Evolutionary conservation across 2,329 filamentous ascomycete species (phyloP), one percentile per base, ranked within the genome.

Genomic region (Calonectria pteridis): DNA sequence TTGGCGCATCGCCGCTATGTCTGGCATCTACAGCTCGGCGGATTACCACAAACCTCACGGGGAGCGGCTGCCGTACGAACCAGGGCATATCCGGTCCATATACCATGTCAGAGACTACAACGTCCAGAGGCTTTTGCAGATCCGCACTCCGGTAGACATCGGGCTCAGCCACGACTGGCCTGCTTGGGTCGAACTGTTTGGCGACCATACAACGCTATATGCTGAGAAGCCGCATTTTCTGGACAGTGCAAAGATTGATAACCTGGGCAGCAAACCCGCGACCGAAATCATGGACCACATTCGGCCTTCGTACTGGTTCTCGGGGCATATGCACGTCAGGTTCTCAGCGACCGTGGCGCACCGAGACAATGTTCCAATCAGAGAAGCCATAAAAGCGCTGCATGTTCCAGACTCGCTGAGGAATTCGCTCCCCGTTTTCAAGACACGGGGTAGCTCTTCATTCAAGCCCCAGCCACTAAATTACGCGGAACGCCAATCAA

Each of bases 161-260:
- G 95, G 95, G 4, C 85, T 98, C 67, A 98, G 95, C 78, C 96
- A 99, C 82, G 96, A 99, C 85, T 99, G 96, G 96, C 96, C 97
- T 0, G 91, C 93, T 55, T 92, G 89, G 0, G 91, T 98, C 67
- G 96, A 98, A 84, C 92, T 91, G 81, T 89, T 92, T 76, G 96
- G 97, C 7, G 89, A 98, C 81, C 85, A 89, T 58, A 84, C 88
- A 49, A 84, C 86, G 29, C 86, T 98, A 1, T 97, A 95, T 82
- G 86, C 86, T 20, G 89, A 87, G 81, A 98, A 98, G 86, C 89
- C 89, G 1, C 88, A 92, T 78, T 96, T 98, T 77, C 88, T 91
- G 76, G 85, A 90, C 55, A 96, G 98, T 83, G 95, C 95, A 1
- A 86, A 88, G 59, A 90, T 92, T 40, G 95, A 95, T 0, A 92